These are phyloP conservation scores for Monosporascus sp. DNA, from an alignment of 2,329 filamentous ascomycete genomes.

Conservation along the genomic window DNA sequence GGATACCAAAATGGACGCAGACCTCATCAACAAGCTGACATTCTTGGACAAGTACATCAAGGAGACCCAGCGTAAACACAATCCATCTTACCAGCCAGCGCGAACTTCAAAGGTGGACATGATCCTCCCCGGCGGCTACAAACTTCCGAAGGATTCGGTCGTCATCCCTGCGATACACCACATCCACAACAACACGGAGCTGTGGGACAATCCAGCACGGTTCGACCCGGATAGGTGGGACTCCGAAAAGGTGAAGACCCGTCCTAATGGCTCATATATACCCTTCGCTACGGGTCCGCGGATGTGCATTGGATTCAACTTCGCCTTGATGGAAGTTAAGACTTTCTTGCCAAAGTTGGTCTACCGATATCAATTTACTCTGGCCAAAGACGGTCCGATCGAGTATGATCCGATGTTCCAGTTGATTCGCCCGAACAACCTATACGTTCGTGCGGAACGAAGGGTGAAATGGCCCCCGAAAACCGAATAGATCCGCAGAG, in stretches of 20 bases:
- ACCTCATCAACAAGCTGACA: constrained; percentile 40
- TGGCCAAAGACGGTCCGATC: constrained; percentile 44
- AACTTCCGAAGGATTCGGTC: constrained; percentile 44
- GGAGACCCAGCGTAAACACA: constrained; percentile 55
- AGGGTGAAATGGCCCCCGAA: constrained; percentile 42
- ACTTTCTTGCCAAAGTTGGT: constrained; percentile 53
- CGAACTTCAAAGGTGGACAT: constrained; percentile 52
- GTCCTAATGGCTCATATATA: constrained; percentile 47
- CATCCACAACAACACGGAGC: constrained; percentile 46
- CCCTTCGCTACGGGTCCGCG: constrained; percentile 55
- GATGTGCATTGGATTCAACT: constrained; percentile 61
- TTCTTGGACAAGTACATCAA: constrained; percentile 57
- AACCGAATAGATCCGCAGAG: constrained; percentile 3
- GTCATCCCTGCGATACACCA: constrained; percentile 49
- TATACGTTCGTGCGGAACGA: constrained; percentile 46
- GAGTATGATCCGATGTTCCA: constrained; percentile 58
- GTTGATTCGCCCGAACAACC: constrained; percentile 49
- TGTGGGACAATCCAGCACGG: constrained; percentile 53
- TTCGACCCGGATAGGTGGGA: constrained; percentile 60
- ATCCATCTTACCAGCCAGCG: constrained; percentile 56
- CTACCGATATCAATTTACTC: constrained; percentile 51
- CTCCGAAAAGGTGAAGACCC: constrained; percentile 45
- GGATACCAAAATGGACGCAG: constrained; percentile 39
- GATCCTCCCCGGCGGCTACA: constrained; percentile 55
- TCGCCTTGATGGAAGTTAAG: constrained; percentile 57